Evolutionary conservation across 2,329 filamentous ascomycete genomes (phyloP).

Genomic region (Talaromyces atroroseus): DNA sequence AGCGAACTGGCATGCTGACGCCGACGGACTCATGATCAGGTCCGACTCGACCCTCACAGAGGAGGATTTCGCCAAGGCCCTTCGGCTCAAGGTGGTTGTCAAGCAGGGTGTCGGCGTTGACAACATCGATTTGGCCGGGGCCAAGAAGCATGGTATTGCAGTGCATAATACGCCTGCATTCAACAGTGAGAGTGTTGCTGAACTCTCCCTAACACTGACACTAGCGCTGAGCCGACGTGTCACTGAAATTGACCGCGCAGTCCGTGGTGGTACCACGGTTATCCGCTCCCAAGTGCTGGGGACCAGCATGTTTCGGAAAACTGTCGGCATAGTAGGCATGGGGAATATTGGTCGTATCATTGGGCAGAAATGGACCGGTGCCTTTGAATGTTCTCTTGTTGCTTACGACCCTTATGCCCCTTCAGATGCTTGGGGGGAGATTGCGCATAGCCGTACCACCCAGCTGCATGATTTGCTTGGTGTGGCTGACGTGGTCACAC

Average conservation of each 20-base stretch:
- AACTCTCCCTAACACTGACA: not conserved
- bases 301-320: not conserved
- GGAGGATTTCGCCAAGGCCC: slow-evolving; percentile 21
- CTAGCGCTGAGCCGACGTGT: not conserved
- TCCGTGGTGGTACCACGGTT: not conserved
- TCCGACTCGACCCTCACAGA: not conserved
- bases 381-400: not conserved
- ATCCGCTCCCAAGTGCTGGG: not conserved
- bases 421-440: not conserved
- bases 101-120: not conserved
- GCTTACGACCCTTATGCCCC: not conserved
- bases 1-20: not conserved
- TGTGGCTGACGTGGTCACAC: slow-evolving; percentile 18
- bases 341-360: not conserved
- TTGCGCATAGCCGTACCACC: not conserved
- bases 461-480: not conserved
- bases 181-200: not conserved
- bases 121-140: not conserved
- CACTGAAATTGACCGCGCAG: not conserved
- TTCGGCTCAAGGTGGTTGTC: not conserved
- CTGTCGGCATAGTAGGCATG: slow-evolving; percentile 1
- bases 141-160: not conserved
- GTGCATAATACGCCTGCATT: not conserved
- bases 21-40: not conserved
- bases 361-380: not conserved